Evolutionary conservation across 805 yeast genomes (phyloP), one percentile per base, ranked within the genome.

Genomic region (Teunomyces panamensis): DNA sequence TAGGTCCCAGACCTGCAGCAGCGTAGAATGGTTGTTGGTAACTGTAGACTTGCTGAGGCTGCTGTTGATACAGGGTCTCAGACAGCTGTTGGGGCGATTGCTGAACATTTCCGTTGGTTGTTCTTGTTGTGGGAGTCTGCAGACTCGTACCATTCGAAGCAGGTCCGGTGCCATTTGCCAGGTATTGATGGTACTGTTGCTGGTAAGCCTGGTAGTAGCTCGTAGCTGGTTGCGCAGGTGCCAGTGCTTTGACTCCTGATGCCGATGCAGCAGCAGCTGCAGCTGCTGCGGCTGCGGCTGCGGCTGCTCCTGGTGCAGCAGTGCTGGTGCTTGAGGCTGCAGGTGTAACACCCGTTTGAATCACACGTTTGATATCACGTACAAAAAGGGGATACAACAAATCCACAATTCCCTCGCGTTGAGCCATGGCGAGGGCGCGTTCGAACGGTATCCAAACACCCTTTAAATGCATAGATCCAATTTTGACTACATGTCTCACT

Each of bases 401-500:
- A 51, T 62, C 67, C 30, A 62, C 67, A 27, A 62, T 85, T 35
- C 88, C 86, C 62, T 87, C 94, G 52, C 84, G 74, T 64, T 85
- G 85, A 13, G 96, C 95, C 81, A 87, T 84, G 30, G 85, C 85
- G 42, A 83, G 71, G 1, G 95, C 96, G 44, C 94, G 73, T 52
- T 87, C 92, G 60, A 85, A 86, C 1, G 96, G 95, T 49, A 87
- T 86, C 96, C 96, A 87, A 42, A 87, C 95, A 33, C 96, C 96
- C 68, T 87, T 87, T 56, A 87, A 71, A 64, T 87, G 91, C 91
- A 87, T 87, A 10, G 90, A 83, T 4, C 96, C 96, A 51, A 86
- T 84, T 67, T 87, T 87, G 39, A 87, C 92, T 20, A 87, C 95
- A 60, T 85, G 88, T 36, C 94, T 75, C 39, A 81, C 77, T 57